Percentiles rank a stretch among this genome's conserved stretches.
These are phyloP conservation scores for Aspergillus glaucus DNA, from an alignment of 2,329 filamentous ascomycete genomes.

Conservation along the genomic window DNA sequence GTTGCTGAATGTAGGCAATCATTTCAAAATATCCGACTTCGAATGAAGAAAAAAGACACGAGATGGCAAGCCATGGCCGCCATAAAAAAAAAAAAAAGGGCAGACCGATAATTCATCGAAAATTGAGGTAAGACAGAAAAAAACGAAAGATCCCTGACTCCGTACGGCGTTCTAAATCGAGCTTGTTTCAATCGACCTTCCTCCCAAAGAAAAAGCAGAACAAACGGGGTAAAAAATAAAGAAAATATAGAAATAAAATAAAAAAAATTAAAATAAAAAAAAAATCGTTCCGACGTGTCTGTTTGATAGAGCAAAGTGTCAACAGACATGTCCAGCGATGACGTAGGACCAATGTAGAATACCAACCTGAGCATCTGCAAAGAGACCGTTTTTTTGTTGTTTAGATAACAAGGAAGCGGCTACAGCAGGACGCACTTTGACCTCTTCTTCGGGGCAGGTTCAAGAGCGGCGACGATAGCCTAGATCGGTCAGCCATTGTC, in stretches of 20 bases:
- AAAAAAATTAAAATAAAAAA: background rate
- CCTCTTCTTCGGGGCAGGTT: conserved; percentile 78
- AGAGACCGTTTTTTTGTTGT: background rate
- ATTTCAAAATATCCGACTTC: conserved; percentile 2
- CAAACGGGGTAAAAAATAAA: background rate
- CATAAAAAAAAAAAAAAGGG: conserved; percentile 1
- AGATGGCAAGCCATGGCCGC: background rate
- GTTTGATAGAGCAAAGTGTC: conserved; percentile 2
- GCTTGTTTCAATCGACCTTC: conserved; percentile 2
- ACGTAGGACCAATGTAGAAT: background rate
- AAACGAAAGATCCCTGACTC: conserved; percentile 7
- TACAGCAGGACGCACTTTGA: conserved; percentile 67
- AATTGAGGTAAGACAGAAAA: conserved; percentile 3
- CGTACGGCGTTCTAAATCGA: conserved; percentile 10
- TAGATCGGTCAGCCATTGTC: conserved; percentile 30
- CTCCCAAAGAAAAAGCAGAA: conserved; percentile 9
- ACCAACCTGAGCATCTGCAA: conserved; percentile 11
- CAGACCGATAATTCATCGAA: background rate
- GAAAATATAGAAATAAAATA: conserved; percentile 1
- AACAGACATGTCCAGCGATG: background rate
- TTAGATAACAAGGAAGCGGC: conserved; percentile 12
- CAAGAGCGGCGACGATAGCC: conserved; percentile 93
- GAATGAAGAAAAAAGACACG: background rate
- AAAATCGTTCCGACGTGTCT: conserved; percentile 24
- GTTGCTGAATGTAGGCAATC: background rate